Evolutionary conservation across 768 basidiomycete species (phyloP).

Genomic region (Gautieria morchelliformis): DNA sequence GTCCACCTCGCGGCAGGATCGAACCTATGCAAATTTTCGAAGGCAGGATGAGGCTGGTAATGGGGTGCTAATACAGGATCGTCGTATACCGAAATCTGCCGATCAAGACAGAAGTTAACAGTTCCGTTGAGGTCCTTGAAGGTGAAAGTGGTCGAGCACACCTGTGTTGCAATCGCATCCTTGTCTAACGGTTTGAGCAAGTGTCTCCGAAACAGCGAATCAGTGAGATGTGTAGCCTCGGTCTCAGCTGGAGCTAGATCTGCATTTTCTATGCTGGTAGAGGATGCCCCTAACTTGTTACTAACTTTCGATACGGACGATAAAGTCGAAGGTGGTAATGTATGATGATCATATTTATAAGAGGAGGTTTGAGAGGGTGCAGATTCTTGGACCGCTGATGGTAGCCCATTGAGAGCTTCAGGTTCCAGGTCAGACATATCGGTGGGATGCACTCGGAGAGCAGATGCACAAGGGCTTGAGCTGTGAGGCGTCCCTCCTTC

Average conservation of each 20-base stretch:
- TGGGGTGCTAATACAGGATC: constrained; percentile 35
- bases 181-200: constrained; percentile 12
- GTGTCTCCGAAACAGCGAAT: background rate
- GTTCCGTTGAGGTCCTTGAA: background rate
- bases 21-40: constrained; percentile 50
- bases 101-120: background rate
- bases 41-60: constrained; percentile 40
- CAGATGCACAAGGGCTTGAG: background rate
- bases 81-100: constrained; percentile 41
- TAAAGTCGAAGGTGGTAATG: background rate
- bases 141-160: background rate
- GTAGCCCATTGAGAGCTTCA: background rate
- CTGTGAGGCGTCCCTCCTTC: background rate
- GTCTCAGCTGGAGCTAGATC: background rate
- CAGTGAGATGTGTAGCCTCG: background rate
- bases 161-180: constrained; percentile 33
- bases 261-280: background rate
- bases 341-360: background rate
- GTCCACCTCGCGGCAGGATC: constrained; percentile 53
- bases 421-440: no score
- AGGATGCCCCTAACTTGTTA: background rate
- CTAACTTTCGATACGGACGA: background rate
- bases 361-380: background rate
- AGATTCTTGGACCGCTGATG: background rate
- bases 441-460: no score